Evolutionary conservation across 192 early-diverging fungal species (phyloP), one percentile per base, ranked within the genome.

Genomic region (Entomortierella lignicola): DNA sequence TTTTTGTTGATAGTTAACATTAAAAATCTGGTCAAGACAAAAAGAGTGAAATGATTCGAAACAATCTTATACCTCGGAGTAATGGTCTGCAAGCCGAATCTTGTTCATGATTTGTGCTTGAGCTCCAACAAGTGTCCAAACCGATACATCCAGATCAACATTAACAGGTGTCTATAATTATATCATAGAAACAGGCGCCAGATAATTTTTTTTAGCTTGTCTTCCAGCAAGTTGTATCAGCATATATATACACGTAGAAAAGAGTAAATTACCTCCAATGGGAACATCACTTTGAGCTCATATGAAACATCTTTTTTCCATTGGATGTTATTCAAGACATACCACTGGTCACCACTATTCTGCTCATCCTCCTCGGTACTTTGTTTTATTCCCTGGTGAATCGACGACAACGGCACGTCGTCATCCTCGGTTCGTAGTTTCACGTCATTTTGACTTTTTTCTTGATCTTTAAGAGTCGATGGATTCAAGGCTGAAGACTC

Each of bases 241-340:
- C 8, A 17, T 10, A 54, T 2, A 27, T 6, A 29, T 6, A 27
- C 30, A 57, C n/a, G n/a, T n/a, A 57, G 6, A 20, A 34, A 4
- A 57, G 30, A 20, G 31, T 34, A 4, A 54, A 54, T 54, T 44
- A 60, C 58, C 58, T 60, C 41, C 23, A 43, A 10, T 37, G 58
- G 58, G 18, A 60, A 60, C 2, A 41, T 8, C 18, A 60, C 7
- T 37, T 27, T 60, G 23, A 60, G 4, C 41, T 26, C 39, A 43
- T 34, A 60, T 8, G 44, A 20, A 20, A 20, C 58, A 26, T 32
- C 41, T 4, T 34, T 17, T 13, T 43, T 39, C 11, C 4, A 8
- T 21, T 25, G 12, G 8, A 44, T 8, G 10, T 25, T 41, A 10
- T 60, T 34, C 34, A 60, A 34, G 20, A 60, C 37, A 43, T 60